These are phyloP conservation scores for Pseudonitzschia delicatissima DNA, from an alignment of 108 stramenopile species.

Conservation along the genomic window DNA sequence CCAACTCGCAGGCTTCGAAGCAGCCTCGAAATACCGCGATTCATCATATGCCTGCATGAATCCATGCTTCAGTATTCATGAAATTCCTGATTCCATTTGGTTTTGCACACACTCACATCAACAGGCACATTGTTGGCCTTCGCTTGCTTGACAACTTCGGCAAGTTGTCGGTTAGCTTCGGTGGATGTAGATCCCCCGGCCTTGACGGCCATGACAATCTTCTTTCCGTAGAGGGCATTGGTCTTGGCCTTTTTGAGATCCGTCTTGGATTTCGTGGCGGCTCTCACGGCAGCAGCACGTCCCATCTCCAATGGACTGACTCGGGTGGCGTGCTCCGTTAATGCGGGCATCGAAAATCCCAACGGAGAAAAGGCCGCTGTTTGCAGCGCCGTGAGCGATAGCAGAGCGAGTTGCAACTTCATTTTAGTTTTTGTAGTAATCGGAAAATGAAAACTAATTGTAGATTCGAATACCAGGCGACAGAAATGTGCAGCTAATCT, in stretches of 20 bases:
- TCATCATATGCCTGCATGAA: not conserved
- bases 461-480: no score
- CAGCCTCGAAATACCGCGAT: not conserved
- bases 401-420: constrained; percentile 4
- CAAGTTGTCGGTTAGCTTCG: constrained; percentile 67
- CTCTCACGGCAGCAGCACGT: constrained; percentile 87
- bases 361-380: constrained; percentile 2
- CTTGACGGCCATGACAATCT: constrained; percentile 89
- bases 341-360: no score
- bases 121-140: constrained; percentile 80
- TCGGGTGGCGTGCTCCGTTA: not conserved
- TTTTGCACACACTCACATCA: constrained; percentile 46
- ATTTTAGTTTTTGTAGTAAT: no score
- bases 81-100: not conserved
- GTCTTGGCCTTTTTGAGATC: constrained; percentile 85
- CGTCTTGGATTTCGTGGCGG: constrained; percentile 84
- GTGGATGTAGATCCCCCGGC: constrained; percentile 78
- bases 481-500: no score
- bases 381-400: not conserved
- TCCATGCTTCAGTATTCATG: not conserved
- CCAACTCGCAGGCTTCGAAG: not conserved
- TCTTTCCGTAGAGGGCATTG: constrained; percentile 83
- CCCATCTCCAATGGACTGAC: constrained; percentile 68
- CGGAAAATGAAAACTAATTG: no score
- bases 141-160: constrained; percentile 77